A percentile compares a stretch with the other conserved stretches of the same genome.
Conservation (phyloP, 108 stramenopile species). For the Nannochloropsis salina region DNA sequence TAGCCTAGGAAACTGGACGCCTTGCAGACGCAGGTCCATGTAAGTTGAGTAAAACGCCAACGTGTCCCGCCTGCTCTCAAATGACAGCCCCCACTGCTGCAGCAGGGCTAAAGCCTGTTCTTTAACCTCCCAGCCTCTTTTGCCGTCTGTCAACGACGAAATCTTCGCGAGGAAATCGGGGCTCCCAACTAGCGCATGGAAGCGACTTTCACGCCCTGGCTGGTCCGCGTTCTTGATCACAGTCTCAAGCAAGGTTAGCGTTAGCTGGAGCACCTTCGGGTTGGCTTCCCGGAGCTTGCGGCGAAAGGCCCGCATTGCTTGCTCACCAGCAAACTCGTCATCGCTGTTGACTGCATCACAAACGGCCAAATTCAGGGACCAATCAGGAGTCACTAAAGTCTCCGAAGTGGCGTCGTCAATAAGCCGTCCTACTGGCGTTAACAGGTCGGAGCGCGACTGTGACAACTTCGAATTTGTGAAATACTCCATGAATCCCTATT, state of each 20-base stretch:
- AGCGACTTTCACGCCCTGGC: neutral
- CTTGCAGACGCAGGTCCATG: conserved; percentile 31
- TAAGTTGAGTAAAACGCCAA: neutral
- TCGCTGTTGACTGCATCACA: conserved; percentile 29
- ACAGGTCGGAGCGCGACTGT: conserved; percentile 6
- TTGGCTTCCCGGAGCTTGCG: conserved; percentile 25
- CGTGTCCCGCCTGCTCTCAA: neutral
- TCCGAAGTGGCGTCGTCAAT: conserved; percentile 26
- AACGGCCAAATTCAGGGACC: conserved; percentile 32
- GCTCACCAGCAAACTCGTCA: neutral
- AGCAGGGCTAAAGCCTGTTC: neutral
- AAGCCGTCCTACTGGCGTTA: conserved; percentile 28
- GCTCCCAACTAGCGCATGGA: neutral
- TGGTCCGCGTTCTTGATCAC: conserved; percentile 17
- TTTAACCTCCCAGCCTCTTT: neutral
- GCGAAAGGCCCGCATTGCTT: neutral
- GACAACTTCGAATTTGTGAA: neutral
- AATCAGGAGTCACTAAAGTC: conserved; percentile 30
- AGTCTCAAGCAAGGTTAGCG: neutral
- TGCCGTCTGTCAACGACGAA: neutral
- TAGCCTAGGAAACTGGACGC: conserved; percentile 33
- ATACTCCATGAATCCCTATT: neutral
- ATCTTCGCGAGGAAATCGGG: neutral
- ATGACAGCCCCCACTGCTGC: neutral
- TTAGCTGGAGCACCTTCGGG: neutral